A percentile compares a stretch with the other conserved stretches of the same genome.
These are phyloP conservation scores for Linnemannia zychae DNA, from an alignment of 192 early-diverging fungal species.

Conservation along the genomic window DNA sequence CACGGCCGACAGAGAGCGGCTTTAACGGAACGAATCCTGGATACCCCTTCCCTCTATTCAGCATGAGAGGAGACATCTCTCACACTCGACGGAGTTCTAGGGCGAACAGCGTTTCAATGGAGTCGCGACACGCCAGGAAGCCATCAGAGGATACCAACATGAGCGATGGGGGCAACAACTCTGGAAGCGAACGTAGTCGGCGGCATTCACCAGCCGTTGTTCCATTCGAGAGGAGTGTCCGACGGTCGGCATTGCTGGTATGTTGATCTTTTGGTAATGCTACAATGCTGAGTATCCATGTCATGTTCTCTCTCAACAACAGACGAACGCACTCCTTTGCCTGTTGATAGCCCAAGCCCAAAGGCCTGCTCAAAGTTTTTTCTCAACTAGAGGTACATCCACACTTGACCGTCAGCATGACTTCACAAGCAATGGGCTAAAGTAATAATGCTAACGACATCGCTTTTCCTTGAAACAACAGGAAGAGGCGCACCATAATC, in stretches of 20 bases:
- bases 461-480: neutral
- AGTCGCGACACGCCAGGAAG: slow-evolving; percentile 43
- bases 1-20: neutral
- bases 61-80: slow-evolving; percentile 26
- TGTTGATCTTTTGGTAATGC: neutral
- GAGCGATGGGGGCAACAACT: slow-evolving; percentile 55
- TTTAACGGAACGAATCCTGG: slow-evolving; percentile 11
- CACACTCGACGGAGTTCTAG: slow-evolving; percentile 34
- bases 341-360: slow-evolving; percentile 41
- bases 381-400: slow-evolving; percentile 41
- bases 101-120: slow-evolving; percentile 52
- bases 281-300: neutral
- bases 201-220: slow-evolving; percentile 48
- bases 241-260: slow-evolving; percentile 46
- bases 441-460: neutral
- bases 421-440: neutral
- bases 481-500: slow-evolving; percentile 52
- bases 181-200: slow-evolving; percentile 49
- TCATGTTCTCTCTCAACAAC: neutral
- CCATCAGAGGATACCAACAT: slow-evolving; percentile 48
- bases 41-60: slow-evolving; percentile 43
- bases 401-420: neutral
- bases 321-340: neutral
- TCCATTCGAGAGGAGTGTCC: slow-evolving; percentile 49
- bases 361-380: slow-evolving; percentile 49